These are phyloP conservation scores for Metschnikowia sp. DNA, from an alignment of 805 yeast genomes.

Conservation along the genomic window DNA sequence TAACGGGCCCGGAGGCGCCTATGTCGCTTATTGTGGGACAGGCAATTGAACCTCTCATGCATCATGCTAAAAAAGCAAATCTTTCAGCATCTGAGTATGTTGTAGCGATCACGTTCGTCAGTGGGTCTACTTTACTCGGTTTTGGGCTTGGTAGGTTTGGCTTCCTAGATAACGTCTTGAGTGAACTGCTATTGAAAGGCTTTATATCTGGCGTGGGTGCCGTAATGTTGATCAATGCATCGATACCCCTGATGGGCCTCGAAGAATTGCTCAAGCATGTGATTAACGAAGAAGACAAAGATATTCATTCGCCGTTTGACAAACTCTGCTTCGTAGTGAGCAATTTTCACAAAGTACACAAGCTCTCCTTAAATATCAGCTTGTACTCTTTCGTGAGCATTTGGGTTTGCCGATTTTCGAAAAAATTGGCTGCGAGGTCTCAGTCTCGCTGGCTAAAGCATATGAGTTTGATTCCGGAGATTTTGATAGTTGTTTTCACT, in stretches of 20 bases:
- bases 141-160: slow-evolving; percentile 27
- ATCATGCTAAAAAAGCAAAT: slow-evolving; percentile 28
- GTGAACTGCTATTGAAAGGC: slow-evolving; percentile 40
- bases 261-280: slow-evolving; percentile 40
- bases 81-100: slow-evolving; percentile 29
- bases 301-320: slow-evolving; percentile 60
- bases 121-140: slow-evolving; percentile 54
- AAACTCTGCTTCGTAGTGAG: slow-evolving; percentile 57
- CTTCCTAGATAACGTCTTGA: slow-evolving; percentile 38
- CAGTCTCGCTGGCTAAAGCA: slow-evolving; percentile 21
- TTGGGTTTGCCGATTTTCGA: slow-evolving; percentile 41
- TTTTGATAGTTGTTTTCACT: slow-evolving; percentile 65
- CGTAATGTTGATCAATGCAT: slow-evolving; percentile 55
- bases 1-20: slow-evolving; percentile 47
- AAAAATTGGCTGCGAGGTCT: slow-evolving; percentile 21
- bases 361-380: slow-evolving; percentile 62
- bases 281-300: slow-evolving; percentile 31
- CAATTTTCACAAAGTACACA: slow-evolving; percentile 48
- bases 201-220: slow-evolving; percentile 44
- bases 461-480: slow-evolving; percentile 78
- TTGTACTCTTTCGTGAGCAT: slow-evolving; percentile 48
- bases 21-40: slow-evolving; percentile 45
- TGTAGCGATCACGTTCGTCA: slow-evolving; percentile 54
- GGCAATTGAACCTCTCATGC: slow-evolving; percentile 42
- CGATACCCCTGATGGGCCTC: slow-evolving; percentile 71